Base-by-base conservation (phyloP, 805 yeast genomes). In the Middelhovenomyces tepae region DNA sequence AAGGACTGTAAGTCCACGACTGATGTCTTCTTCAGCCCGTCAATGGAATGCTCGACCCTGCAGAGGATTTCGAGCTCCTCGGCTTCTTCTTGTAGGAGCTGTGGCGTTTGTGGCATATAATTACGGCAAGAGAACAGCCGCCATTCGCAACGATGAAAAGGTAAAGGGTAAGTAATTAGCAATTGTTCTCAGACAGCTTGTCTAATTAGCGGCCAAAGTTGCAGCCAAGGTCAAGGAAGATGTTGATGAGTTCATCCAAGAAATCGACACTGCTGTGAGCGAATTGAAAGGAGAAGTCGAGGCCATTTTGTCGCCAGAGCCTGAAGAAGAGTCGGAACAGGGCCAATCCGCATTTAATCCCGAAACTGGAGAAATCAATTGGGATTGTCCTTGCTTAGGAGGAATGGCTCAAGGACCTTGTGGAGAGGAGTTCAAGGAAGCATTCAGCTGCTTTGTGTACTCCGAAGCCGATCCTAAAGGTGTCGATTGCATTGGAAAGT, bases 301-400 rank as follows among this genome's bases (percentile, higher is more conserved):
- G 15, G 27, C 27, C 27, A 13, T 16, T 8, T 13, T 24, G 13
- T 13, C n/a, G 14, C 16, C n/a, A 13, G 29, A 26, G 29, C 17
- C 35, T 10, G 5, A 27, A 14, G 53, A 34, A 11, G 27, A 41
- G 15, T 8, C 27, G 15, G 48, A 49, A 20, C 43, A 37, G 26
- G 41, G 45, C 8, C 61, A 66, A 40, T 81, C 85, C 23, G 95
- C 97, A 3, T 89, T 75, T 61, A 75, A 89, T 63, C 96, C 96
- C 19, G 94, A 83, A 51, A 91, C 98, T 2, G 98, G 98, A 19
- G 97, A 89, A 57, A 91, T 91, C 62, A 89, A 91, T 73, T 91
- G 98, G 98, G 97, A 91, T 54, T 91, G 98, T 59, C 97, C 98
- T n/a, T 89, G 97, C 60, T 67, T 91, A 31, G 98, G 97, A 21